Evolutionary conservation across 1,284 basidiomycete genomes (phyloP), one percentile per base, ranked within the genome.

Genomic region (Cutaneotrichosporon sp.): DNA sequence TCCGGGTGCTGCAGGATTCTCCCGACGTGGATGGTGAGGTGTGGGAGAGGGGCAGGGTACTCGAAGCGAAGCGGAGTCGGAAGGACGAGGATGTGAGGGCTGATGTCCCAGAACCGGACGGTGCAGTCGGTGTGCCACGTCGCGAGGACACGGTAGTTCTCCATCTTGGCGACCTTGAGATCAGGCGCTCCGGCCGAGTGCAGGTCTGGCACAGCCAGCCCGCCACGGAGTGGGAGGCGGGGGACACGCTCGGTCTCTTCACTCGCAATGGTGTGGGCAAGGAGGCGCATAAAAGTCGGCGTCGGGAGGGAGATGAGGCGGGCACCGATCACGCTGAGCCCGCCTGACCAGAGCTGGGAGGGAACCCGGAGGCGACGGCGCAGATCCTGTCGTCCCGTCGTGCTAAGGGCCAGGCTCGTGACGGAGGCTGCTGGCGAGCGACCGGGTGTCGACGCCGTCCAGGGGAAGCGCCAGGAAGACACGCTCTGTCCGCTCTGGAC

Each of bases 111-210:
- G 69, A 80, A 80, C 18, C 78, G 72, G 26, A 93, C 79, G 1
- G 84, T 85, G n/a, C 86, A 80, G 72, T 92, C 87, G 2, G 81
- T 79, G 70, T 90, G 87, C 60, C 82, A 83, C 0, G 89, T 89
- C 1, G 89, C 79, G n/a, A 91, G 77, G 22, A 92, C 78, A 21
- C 90, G 86, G 70, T 85, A 86, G 11, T 84, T 84, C 72, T 91
- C 88, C 71, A 81, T 73, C 70, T 81, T 76, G 62, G 72, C 67
- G 16, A 73, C 72, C 42, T 73, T 77, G 56, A 77, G 67, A 49
- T 78, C 75, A 2, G 81, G 75, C 11, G 79, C 76, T 46, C 79
- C 75, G 40, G 73, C 71, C 0, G 75, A 75, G 58, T 77, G 70
- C 32, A 81, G 63, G 57, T 81, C 73, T 30, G 79, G 71, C 38